Base-by-base conservation (phyloP, 495 filamentous ascomycete species). In the Daldinia vernicosa region DNA sequence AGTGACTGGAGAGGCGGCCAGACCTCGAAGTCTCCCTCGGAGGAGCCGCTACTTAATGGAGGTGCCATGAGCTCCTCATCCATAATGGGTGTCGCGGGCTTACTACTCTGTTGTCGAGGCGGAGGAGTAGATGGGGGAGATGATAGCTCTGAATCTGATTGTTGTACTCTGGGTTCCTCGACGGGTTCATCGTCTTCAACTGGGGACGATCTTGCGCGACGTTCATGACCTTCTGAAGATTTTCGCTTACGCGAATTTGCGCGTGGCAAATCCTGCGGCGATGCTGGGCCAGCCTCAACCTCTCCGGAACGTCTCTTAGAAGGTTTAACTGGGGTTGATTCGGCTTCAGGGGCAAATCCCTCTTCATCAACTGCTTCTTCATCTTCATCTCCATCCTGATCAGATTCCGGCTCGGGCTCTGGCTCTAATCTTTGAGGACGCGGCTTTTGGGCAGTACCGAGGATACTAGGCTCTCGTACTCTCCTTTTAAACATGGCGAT, bases 381-480 rank as follows among this genome's bases (percentile, higher is more conserved):
- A 0, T 79, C 75, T 1, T 76, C 74, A 0, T 78, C 75, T 0
- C 74, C 78, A 24, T 80, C 80, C n/a, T 72, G 66, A 0, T 74
- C 67, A 9, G 72, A 59, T 47, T 66, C 45, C 6, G 55, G 43
- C 28, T 58, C 70, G 12, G 63, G 61, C 26, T 75, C 70, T 5
- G 80, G 77, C 51, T 70, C 75, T 1, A 73, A 67, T 60, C 72
- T 73, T 26, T 80, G 72, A 26, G 75, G 32, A 14, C 66, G 77
- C 1, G 79, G 75, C 62, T 81, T 83, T 60, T 77, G 78, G 4
- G 73, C 74, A 0, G 82, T 82, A 1, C 81, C 81, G 4, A 85
- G 76, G 43, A 85, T 84, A 65, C 83, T 84, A 1, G 80, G 83
- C 66, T 84, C 83, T 26, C 83, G 81, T 12, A 74, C 76, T 12